Conservation (phyloP, 805 yeast genomes). For the Gaillardinia entomophila region DNA sequence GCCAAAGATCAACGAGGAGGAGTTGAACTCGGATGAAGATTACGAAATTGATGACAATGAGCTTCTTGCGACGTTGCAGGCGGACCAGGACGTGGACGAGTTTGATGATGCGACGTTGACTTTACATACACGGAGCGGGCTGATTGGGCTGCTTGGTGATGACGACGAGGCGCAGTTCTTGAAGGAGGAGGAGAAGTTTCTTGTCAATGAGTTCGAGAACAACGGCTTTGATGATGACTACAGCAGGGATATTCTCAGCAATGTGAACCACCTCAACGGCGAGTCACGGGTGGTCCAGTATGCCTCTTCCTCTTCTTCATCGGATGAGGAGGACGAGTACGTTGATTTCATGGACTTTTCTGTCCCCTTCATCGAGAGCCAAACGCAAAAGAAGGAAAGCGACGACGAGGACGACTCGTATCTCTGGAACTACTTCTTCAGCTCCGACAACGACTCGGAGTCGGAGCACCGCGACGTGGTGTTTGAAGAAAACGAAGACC, state of each 20-base stretch:
- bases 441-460: constrained; percentile 32
- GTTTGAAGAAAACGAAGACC: constrained; percentile 21
- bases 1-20: constrained; percentile 47
- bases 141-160: constrained; percentile 26
- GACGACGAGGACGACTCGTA: constrained; percentile 64
- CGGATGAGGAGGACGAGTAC: constrained; percentile 36
- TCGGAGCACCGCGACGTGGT: constrained; percentile 15
- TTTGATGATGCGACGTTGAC: not conserved
- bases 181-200: constrained; percentile 39
- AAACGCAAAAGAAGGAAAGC: constrained; percentile 1
- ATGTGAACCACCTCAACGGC: constrained; percentile 26
- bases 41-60: constrained; percentile 52
- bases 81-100: constrained; percentile 40
- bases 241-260: constrained; percentile 15
- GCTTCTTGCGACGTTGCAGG: constrained; percentile 40
- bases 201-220: constrained; percentile 40
- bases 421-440: constrained; percentile 69
- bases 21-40: constrained; percentile 55
- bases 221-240: constrained; percentile 43
- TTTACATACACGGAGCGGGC: constrained; percentile 15
- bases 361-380: constrained; percentile 20
- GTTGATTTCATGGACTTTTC: constrained; percentile 34
- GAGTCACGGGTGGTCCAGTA: constrained; percentile 31
- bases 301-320: constrained; percentile 10
- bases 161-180: constrained; percentile 33